phyloP scores from a whole-genome alignment of 768 basidiomycete species.

The Flagelloscypha sp. region DNA sequence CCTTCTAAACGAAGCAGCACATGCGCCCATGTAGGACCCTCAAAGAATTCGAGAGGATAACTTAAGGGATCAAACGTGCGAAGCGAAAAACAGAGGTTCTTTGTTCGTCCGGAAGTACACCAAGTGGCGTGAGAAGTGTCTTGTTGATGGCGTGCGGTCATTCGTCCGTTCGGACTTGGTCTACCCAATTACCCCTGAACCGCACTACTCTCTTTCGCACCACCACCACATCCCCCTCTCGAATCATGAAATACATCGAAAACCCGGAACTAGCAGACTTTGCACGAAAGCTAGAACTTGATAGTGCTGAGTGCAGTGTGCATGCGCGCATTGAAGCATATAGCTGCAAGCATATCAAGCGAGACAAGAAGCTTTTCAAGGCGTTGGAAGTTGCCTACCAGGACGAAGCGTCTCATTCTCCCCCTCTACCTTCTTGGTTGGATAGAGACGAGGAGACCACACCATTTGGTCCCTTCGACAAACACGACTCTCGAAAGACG shows the following conservation, averaged over 20 bases:
- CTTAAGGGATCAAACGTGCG: no score
- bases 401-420: slow-evolving; percentile 65
- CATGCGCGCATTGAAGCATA: slow-evolving; percentile 94
- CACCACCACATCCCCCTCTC: slow-evolving; percentile 3
- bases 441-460: slow-evolving; percentile 69
- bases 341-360: slow-evolving; percentile 94
- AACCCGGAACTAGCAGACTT: slow-evolving; percentile 71
- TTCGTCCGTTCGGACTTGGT: no score
- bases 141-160: no score
- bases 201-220: neutral
- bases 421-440: slow-evolving; percentile 78
- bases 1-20: no score
- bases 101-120: no score
- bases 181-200: neutral
- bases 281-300: slow-evolving; percentile 72
- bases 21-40: no score
- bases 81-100: no score
- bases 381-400: slow-evolving; percentile 81
- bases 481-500: slow-evolving; percentile 79
- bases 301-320: slow-evolving; percentile 81
- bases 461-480: slow-evolving; percentile 87
- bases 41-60: no score
- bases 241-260: slow-evolving; percentile 85
- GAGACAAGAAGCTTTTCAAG: slow-evolving; percentile 95
- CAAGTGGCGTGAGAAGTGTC: no score